Conservation (phyloP, 257 asterid genomes). For the Galeopsis tetrahit region DNA sequence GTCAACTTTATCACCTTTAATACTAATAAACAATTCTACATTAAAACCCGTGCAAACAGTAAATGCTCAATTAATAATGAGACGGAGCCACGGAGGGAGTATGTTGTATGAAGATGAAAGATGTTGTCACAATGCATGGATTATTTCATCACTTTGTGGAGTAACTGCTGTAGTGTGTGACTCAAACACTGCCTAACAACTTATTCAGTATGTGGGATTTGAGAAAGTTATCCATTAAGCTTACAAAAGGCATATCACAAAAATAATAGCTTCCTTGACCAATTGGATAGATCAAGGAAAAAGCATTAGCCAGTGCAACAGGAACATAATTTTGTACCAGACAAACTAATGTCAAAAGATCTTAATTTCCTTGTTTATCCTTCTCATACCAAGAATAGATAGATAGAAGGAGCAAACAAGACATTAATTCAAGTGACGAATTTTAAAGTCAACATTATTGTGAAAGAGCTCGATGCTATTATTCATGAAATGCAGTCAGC, state of each 20-base stretch:
- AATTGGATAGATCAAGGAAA: conserved; percentile 20
- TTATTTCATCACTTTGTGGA: neutral
- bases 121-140: conserved; percentile 21
- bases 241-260: conserved; percentile 19
- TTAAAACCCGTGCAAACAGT: too few species aligned
- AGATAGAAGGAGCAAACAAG: conserved; percentile 22
- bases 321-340: conserved; percentile 6
- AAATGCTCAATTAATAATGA: too few species aligned
- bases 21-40: too few species aligned
- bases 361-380: neutral
- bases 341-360: conserved; percentile 20
- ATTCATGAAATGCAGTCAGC: neutral
- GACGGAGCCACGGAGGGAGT: too few species aligned
- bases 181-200: conserved; percentile 1
- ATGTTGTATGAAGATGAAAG: conserved; percentile 22
- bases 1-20: too few species aligned
- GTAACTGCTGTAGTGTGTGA: conserved; percentile 3
- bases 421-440: conserved; percentile 3
- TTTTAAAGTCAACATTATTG: conserved; percentile 4
- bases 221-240: neutral
- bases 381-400: conserved; percentile 23
- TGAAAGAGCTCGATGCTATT: conserved; percentile 23
- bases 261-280: conserved; percentile 28
- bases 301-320: conserved; percentile 15
- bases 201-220: neutral